A percentile compares a stretch with the other conserved stretches of the same genome.
Conservation (phyloP, 306 rosid species). For the Alnus glutinosa region DNA sequence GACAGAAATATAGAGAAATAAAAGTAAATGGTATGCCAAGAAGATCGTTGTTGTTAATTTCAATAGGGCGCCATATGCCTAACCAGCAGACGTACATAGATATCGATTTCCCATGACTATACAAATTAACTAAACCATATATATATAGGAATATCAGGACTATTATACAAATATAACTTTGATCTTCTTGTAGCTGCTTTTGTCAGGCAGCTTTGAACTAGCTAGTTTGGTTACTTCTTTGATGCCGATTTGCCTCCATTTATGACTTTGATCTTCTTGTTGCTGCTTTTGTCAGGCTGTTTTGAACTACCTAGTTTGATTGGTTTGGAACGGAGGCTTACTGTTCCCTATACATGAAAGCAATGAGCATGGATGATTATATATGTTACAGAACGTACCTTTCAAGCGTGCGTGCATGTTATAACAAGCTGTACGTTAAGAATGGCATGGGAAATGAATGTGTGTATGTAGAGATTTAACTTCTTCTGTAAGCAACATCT, state of each 20-base stretch:
- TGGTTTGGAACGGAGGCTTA: too few species aligned
- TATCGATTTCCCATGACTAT: background rate
- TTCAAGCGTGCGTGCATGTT: too few species aligned
- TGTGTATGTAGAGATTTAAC: background rate
- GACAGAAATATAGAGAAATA: background rate
- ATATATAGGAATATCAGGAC: background rate
- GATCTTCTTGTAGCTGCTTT: conserved; percentile 10
- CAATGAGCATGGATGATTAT: background rate
- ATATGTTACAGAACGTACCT: too few species aligned
- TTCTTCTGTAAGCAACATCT: too few species aligned
- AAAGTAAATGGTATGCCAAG: background rate
- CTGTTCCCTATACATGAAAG: conserved; percentile 46
- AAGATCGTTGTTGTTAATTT: background rate
- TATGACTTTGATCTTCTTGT: too few species aligned
- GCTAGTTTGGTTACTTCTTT: conserved; percentile 38
- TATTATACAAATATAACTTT: background rate
- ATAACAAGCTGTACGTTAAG: background rate
- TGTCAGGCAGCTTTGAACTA: background rate
- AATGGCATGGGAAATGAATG: background rate
- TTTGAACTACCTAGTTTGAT: too few species aligned
- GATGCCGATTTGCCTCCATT: conserved; percentile 61
- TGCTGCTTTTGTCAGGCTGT: too few species aligned
- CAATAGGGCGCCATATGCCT: background rate
- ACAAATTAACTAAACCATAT: background rate
- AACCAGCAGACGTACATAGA: background rate